These are phyloP conservation scores for Linnemannia schmuckeri DNA, from an alignment of 192 early-diverging fungal genomes.

Conservation along the genomic window DNA sequence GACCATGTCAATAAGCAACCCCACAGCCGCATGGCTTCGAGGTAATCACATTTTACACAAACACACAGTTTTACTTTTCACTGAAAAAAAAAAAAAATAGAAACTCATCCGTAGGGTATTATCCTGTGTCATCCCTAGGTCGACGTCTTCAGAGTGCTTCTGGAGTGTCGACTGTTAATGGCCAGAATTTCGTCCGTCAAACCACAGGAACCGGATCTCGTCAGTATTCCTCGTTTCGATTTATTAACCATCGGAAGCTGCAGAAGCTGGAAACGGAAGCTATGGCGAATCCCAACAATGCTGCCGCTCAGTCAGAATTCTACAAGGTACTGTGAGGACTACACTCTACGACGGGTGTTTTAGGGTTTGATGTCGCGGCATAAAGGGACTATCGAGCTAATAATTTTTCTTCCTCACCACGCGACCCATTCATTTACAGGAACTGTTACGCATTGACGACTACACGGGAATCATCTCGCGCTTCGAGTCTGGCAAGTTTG, in stretches of 20 bases:
- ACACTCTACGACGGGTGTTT: background rate
- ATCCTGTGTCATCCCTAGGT: background rate
- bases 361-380: background rate
- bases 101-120: background rate
- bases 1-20: background rate
- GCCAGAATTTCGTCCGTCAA: background rate
- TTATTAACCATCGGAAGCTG: slow-evolving; percentile 59
- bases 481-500: slow-evolving; percentile 68
- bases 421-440: slow-evolving; percentile 38
- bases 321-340: slow-evolving; percentile 59
- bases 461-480: slow-evolving; percentile 64
- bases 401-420: background rate
- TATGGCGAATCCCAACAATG: slow-evolving; percentile 62
- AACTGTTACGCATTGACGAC: slow-evolving; percentile 65
- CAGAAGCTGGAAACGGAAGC: slow-evolving; percentile 69
- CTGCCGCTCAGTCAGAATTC: slow-evolving; percentile 62
- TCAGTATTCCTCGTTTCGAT: slow-evolving; percentile 56
- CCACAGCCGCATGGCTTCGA: slow-evolving; percentile 25
- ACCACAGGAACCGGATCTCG: slow-evolving; percentile 19
- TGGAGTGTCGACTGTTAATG: background rate
- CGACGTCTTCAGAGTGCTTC: background rate
- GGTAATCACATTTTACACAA: background rate
- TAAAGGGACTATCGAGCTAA: background rate
- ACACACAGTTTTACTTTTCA: background rate
- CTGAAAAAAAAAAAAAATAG: background rate